Evolutionary conservation across 345 rosid genomes (phyloP).

Genomic region (Corymbia maculata): DNA sequence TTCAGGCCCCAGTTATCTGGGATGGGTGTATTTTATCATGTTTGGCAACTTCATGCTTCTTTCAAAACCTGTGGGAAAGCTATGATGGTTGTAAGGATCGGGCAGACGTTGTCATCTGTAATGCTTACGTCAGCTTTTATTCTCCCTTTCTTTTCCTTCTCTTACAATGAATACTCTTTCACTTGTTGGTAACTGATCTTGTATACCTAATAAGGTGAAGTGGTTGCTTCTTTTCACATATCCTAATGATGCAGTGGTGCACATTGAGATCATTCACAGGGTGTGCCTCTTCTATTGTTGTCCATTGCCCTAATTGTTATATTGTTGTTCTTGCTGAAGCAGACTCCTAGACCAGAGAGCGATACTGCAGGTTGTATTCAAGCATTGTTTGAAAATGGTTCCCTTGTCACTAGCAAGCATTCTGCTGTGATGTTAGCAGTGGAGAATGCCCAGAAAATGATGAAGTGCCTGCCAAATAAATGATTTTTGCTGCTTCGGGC

Average conservation of each 20-base stretch:
- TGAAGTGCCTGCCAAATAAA: neutral
- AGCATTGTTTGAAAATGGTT: neutral
- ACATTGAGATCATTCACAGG: neutral
- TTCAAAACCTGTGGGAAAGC: neutral
- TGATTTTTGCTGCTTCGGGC: neutral
- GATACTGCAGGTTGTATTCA: neutral
- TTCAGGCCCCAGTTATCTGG: neutral
- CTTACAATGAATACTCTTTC: neutral
- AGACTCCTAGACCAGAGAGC: neutral
- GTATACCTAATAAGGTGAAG: neutral
- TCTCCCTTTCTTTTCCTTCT: neutral
- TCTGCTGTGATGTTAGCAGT: neutral
- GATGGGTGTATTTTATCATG: neutral
- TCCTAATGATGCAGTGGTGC: neutral
- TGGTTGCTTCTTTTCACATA: neutral
- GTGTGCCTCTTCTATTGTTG: neutral
- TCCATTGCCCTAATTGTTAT: neutral
- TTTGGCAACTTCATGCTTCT: neutral
- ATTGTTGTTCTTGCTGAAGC: neutral
- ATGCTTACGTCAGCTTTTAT: neutral
- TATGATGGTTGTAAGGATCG: neutral
- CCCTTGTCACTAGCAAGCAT: neutral
- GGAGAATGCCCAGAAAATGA: neutral
- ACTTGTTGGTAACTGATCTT: neutral
- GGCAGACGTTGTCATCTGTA: neutral